Evolutionary conservation across 345 rosid genomes (phyloP).

Genomic region (Aquilaria yunnanensis): DNA sequence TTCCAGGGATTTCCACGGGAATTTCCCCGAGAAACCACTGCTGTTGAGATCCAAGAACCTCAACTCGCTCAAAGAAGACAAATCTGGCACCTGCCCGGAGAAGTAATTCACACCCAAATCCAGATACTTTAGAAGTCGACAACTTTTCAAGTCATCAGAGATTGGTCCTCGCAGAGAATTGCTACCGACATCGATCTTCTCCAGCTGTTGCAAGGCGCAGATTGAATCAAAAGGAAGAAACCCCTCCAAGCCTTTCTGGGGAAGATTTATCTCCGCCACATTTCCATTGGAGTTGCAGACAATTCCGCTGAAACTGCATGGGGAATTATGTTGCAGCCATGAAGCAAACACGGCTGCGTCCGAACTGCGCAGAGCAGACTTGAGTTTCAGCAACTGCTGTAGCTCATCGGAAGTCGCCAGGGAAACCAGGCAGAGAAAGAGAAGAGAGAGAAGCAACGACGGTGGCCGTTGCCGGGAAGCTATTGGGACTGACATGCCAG

Average conservation of each 20-base stretch:
- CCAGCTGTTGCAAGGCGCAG: constrained; percentile 41
- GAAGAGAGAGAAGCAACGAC: constrained; percentile 14
- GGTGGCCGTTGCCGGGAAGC: constrained; percentile 18
- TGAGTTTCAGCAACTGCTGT: constrained; percentile 37
- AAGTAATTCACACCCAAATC: constrained; percentile 57
- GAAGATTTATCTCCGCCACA: constrained; percentile 56
- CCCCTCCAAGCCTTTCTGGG: constrained; percentile 33
- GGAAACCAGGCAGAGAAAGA: constrained; percentile 11
- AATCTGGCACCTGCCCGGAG: constrained; percentile 57
- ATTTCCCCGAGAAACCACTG: constrained; percentile 58
- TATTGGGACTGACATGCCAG: constrained; percentile 21
- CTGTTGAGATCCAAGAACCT: constrained; percentile 46
- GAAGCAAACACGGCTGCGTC: constrained; percentile 30
- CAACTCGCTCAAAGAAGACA: constrained; percentile 35
- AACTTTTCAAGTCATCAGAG: constrained; percentile 29
- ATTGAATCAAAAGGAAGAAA: constrained; percentile 47
- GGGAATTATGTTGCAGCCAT: constrained; percentile 31
- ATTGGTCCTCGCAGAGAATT: constrained; percentile 47
- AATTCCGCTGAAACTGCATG: constrained; percentile 52
- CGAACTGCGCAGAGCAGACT: constrained; percentile 32
- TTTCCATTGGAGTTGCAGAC: constrained; percentile 36
- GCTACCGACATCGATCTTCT: constrained; percentile 41
- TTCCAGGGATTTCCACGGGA: constrained; percentile 68
- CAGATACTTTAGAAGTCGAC: constrained; percentile 41
- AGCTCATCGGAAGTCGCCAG: constrained; percentile 28